Base-by-base conservation (phyloP, 73 alveolate genomes). In the Paramecium sexaurelia region DNA sequence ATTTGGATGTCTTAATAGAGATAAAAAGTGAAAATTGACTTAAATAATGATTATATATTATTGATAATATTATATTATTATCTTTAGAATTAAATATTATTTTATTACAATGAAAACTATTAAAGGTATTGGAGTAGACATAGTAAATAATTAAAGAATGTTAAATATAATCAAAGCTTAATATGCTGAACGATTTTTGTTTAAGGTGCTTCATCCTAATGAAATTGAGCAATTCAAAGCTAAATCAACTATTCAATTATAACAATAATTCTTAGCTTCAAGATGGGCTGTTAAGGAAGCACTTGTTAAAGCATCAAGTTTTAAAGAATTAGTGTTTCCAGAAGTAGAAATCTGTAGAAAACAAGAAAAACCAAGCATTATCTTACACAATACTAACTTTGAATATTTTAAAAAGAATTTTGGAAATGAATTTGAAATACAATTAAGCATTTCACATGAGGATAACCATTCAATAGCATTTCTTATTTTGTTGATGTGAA, bases 1-100 rank as follows among this genome's bases (percentile, higher is more conserved):
- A 27, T 85, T 56, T 69, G 73, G 95, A 85, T 66, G 92, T 40
- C 13, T 45, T 67, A 86, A 67, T 41, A 20, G 95, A 66, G 91
- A 83, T 45, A 91, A 78, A 78, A 71, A 71, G 26, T 71, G 86
- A 51, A 2, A 1, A 51, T 0, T 51, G 15, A 51, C 67, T 51
- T 5, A 10, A 51, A 51, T 51, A 51, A 17, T 51, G 67, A 51
- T 51, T 51, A 51, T 51, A 51, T 17, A 17, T 51, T 51, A 51
- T 51, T 51, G 22, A 15, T n/a, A 4, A 17, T 15, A 51, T 51
- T 20, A 19, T 13, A 45, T 19, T 45, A 51, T 51, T 51, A 1
- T n/a, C 32, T 51, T 3, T 51, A 22, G 29, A n/a, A 51, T 51
- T 29, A 51, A 51, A 1, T 51, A 15, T 15, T 51, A 51, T 51